Base-by-base conservation (phyloP, 495 filamentous ascomycete genomes). In the Aspergillus bertholletiae region DNA sequence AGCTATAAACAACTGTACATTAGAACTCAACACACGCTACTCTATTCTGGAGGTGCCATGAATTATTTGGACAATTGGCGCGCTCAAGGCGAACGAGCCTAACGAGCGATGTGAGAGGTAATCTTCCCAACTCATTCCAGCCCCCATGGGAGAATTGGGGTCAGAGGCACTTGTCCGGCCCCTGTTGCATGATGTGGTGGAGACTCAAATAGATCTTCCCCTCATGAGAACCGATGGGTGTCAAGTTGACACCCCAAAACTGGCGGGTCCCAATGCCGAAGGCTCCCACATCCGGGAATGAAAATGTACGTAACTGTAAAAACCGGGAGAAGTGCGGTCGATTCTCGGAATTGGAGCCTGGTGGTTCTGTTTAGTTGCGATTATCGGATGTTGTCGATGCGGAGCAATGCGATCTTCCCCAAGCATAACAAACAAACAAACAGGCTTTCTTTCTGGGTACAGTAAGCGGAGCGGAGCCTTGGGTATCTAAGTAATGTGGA, bases 141-240 rank as follows among this genome's bases (percentile, higher is more conserved):
- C 9, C 30, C 30, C 30, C 30, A 32, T n/a, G n/a, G 18, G n/a
- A 18, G 9, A 43, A 43, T 56, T 46, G 58, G 58, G 44, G 53
- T 53, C 39, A 53, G 32, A 22, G 35, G 41, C 3, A 18, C 5
- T 22, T 7, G 5, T 13, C 18, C 47, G n/a, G 11, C 12, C 39
- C n/a, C n/a, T n/a, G 40, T 56, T 35, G 54, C 26, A 39, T 57
- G 54, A 57, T 57, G 26, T 46, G 46, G 54, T 54, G 49, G 49
- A 30, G 58, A 46, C 41, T 30, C 18, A 8, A 47, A 47, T 51
- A 48, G 41, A 43, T 22, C 21, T 55, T 60, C 57, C 52, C 57
- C 57, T 60, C 57, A 60, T 53, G 48, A n/a, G 23, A 17, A 27
- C 15, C 27, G 13, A 49, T 13, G 46, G 28, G n/a, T 17, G 37